phyloP scores from a whole-genome alignment of 345 rosid species.

The Moricandia moricandioides region DNA sequence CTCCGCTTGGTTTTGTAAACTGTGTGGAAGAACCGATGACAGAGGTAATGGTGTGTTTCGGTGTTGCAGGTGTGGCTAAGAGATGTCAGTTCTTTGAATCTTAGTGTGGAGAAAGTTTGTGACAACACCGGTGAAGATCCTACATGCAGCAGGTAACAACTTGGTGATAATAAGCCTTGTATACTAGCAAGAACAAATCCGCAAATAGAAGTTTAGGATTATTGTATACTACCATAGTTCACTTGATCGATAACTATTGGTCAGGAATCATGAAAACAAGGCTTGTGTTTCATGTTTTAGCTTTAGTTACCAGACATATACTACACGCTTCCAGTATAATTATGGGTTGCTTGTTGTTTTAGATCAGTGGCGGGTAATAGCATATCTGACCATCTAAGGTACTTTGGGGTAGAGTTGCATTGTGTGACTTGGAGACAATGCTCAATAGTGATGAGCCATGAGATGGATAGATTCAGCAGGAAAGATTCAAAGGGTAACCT shows the following conservation, averaged over 20 bases:
- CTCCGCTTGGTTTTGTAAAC: background rate
- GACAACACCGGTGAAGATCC: slow-evolving; percentile 85
- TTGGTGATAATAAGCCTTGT: too few species aligned
- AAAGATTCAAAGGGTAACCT: slow-evolving; percentile 68
- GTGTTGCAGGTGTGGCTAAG: slow-evolving; percentile 34
- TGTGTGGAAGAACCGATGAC: background rate
- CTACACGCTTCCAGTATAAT: slow-evolving; percentile 8
- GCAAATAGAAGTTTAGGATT: too few species aligned
- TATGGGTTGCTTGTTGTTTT: background rate
- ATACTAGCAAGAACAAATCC: too few species aligned
- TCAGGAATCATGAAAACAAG: background rate
- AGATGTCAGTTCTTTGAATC: slow-evolving; percentile 10
- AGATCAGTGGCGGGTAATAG: slow-evolving; percentile 84
- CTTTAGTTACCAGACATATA: background rate
- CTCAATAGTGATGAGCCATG: slow-evolving; percentile 59
- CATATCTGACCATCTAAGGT: slow-evolving; percentile 65
- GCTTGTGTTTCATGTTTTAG: background rate
- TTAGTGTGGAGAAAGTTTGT: slow-evolving; percentile 58
- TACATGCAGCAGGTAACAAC: slow-evolving; percentile 60
- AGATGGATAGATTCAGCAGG: slow-evolving; percentile 37
- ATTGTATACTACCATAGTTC: background rate
- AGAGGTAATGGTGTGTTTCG: slow-evolving; percentile 1
- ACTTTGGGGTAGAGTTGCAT: slow-evolving; percentile 63
- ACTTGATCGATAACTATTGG: background rate
- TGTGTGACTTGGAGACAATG: slow-evolving; percentile 65